phyloP scores from a whole-genome alignment of 2,329 filamentous ascomycete genomes.

The Stemphylium vesicarium region DNA sequence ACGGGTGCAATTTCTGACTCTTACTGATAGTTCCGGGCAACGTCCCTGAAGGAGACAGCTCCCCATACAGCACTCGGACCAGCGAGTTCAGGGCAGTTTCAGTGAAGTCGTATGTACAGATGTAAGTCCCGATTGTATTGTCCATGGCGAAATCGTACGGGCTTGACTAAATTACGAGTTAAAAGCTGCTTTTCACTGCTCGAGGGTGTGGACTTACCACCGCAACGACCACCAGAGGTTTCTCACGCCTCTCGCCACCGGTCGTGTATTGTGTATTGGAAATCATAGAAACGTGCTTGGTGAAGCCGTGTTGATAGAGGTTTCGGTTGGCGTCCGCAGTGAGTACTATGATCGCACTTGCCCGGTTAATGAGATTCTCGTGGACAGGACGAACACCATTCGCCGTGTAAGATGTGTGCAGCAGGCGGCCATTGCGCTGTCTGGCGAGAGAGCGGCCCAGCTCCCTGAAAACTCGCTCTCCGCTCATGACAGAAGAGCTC shows the following conservation, averaged over 20 bases:
- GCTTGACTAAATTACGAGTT: no score
- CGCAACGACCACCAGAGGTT: constrained; percentile 87
- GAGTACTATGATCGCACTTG: constrained; percentile 85
- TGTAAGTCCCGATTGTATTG: constrained; percentile 84
- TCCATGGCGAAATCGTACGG: constrained; percentile 98
- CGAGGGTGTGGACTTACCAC: constrained; percentile 53
- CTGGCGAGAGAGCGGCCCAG: constrained; percentile 86
- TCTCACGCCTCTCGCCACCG: constrained; percentile 74
- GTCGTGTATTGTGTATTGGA: constrained; percentile 79
- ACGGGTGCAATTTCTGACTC: constrained; percentile 84
- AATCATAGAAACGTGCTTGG: constrained; percentile 95
- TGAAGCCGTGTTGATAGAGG: constrained; percentile 91
- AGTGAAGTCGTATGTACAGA: constrained; percentile 96
- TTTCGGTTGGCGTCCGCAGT: constrained; percentile 95
- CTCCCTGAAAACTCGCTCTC: constrained; percentile 90
- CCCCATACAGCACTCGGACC: constrained; percentile 83
- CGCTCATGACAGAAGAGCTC: constrained; percentile 77
- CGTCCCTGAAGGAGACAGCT: constrained; percentile 63
- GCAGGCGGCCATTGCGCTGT: constrained; percentile 80
- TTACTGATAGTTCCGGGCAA: constrained; percentile 78
- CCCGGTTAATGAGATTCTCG: constrained; percentile 88
- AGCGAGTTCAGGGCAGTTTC: constrained; percentile 87
- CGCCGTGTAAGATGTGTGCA: constrained; percentile 94
- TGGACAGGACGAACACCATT: constrained; percentile 92
- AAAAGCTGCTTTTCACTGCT: no score